Base-by-base conservation (phyloP, 192 early-diverging fungal genomes). In the Entomortierella lignicola region DNA sequence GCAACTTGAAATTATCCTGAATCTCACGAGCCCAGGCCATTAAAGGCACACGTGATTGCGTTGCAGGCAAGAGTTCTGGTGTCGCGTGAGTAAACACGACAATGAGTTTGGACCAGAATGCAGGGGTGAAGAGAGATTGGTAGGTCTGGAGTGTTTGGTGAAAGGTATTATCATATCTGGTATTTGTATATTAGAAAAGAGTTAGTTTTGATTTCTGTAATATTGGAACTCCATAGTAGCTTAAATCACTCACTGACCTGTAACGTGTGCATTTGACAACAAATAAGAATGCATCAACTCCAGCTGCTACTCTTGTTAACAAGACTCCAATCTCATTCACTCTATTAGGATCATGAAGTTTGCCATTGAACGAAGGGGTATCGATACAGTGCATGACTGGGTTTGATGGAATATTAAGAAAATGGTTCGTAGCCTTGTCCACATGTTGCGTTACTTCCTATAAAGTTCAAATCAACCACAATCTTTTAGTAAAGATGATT, bases 391-490 rank as follows among this genome's bases (percentile, higher is more conserved):
- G 75, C 67, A 84, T 80, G 54, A 73, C 61, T 4, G 77, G 66
- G 51, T 84, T 69, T 11, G 66, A 50, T 42, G 69, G 65, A 13
- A 70, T 73, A 58, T 80, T 74, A 23, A 84, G 67, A 32, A 79
- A 84, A 41, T 66, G 65, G 23, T 80, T 80, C 2, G 71, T 69
- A 1, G 64, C 66, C 52, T 63, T 69, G 48, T 66, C 69, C 37
- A 84, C 82, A 62, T 69, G 70, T 42, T 84, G 71, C 0, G 82
- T 84, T 59, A 84, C 77, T 58, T 84, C 82, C 72, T 82, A 65
- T 55, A 32, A 51, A 41, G 6, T 25, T 20, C 7, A 52, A 47
- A 12, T n/a, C n/a, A n/a, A n/a, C n/a, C n/a, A n/a, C n/a, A n/a
- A n/a, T n/a, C n/a, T n/a, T n/a, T n/a, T n/a, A n/a, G n/a, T n/a